Evolutionary conservation across 257 asterid genomes (phyloP).

Genomic region (Ilex aquifolium): DNA sequence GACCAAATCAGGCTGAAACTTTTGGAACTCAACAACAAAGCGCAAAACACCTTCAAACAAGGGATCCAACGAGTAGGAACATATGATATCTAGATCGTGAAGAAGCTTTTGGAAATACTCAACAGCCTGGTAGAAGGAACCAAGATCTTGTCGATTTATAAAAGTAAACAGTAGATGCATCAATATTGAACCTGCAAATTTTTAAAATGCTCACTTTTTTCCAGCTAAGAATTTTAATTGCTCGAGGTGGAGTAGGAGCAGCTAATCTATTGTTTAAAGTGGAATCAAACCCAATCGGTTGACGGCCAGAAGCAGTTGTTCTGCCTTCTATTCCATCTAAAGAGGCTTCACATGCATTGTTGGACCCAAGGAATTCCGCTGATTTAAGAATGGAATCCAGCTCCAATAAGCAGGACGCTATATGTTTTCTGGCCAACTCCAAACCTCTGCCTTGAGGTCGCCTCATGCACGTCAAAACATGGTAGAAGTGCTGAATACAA

Average conservation of each 20-base stretch:
- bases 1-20: constrained; percentile 79
- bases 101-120: constrained; percentile 95
- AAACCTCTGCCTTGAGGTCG: constrained; percentile 96
- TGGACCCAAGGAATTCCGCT: constrained; percentile 55
- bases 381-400: constrained; percentile 74
- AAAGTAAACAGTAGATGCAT: constrained; percentile 1
- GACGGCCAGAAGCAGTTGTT: constrained; percentile 94
- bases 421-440: constrained; percentile 94
- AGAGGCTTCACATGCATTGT: constrained; percentile 28
- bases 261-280: constrained; percentile 90
- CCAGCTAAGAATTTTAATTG: constrained; percentile 83
- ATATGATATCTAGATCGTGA: constrained; percentile 70
- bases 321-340: constrained; percentile 38
- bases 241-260: constrained; percentile 97
- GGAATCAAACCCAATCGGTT: constrained; percentile 89
- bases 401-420: constrained; percentile 67
- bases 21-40: constrained; percentile 79
- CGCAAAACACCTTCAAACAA: constrained; percentile 63
- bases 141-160: constrained; percentile 3
- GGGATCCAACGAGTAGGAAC: constrained; percentile 73
- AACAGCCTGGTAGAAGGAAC: constrained; percentile 61
- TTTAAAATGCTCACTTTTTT: constrained; percentile 46
- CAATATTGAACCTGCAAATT: constrained; percentile 12
- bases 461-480: constrained; percentile 70
- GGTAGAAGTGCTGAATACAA: constrained; percentile 79